Conservation (phyloP, 2,329 filamentous ascomycete genomes). For the Purpureocillium takamizusanense region DNA sequence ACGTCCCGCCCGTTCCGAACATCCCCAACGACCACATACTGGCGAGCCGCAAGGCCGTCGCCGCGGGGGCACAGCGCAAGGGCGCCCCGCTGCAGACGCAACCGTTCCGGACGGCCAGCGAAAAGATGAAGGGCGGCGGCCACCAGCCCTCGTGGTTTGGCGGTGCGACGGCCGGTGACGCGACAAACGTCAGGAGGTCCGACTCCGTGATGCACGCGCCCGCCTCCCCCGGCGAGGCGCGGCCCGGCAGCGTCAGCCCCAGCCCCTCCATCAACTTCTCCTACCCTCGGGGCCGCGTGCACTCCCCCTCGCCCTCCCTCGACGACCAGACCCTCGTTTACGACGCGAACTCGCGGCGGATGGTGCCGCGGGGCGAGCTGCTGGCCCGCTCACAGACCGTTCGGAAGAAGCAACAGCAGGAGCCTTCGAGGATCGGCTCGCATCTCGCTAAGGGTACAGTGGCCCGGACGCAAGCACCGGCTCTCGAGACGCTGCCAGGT, state of each 20-base stretch:
- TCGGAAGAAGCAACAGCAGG: slow-evolving; percentile 29
- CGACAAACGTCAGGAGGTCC: slow-evolving; percentile 33
- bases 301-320: slow-evolving; percentile 15
- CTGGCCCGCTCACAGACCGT: slow-evolving; percentile 32
- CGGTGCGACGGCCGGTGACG: slow-evolving; percentile 31
- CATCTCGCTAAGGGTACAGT: slow-evolving; percentile 45
- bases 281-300: slow-evolving; percentile 39
- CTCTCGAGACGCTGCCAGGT: slow-evolving; percentile 23
- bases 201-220: slow-evolving; percentile 27
- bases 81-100: slow-evolving; percentile 35
- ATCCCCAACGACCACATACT: slow-evolving; percentile 46
- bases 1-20: slow-evolving; percentile 66
- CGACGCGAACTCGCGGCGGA: slow-evolving; percentile 56
- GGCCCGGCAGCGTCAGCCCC: slow-evolving; percentile 37
- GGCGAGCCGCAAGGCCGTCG: not conserved
- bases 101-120: slow-evolving; percentile 43
- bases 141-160: slow-evolving; percentile 40
- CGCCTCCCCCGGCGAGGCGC: slow-evolving; percentile 20
- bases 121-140: slow-evolving; percentile 34
- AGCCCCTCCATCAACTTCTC: slow-evolving; percentile 52
- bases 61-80: slow-evolving; percentile 13
- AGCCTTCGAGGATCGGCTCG: slow-evolving; percentile 29
- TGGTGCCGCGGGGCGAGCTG: slow-evolving; percentile 40
- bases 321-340: slow-evolving; percentile 43
- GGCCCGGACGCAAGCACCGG: slow-evolving; percentile 38